Conservation (phyloP, 768 basidiomycete genomes). For the Lentinula sp. region DNA sequence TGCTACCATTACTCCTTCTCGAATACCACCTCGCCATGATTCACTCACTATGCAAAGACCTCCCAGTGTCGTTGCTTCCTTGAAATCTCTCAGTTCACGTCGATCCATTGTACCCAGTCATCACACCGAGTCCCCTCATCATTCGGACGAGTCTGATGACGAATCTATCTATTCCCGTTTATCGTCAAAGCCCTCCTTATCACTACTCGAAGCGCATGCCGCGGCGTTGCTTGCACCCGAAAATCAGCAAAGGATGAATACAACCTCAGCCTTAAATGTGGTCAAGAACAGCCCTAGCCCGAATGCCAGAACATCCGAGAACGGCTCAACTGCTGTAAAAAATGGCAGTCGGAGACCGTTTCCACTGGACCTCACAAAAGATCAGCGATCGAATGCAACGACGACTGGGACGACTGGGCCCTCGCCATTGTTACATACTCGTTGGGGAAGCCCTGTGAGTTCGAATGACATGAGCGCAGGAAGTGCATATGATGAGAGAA, state of each 20-base stretch:
- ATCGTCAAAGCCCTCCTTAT: constrained; percentile 1
- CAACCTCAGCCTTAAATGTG: constrained; percentile 4
- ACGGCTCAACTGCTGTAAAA: background rate
- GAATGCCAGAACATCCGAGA: background rate
- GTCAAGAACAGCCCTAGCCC: background rate
- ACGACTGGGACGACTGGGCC: constrained; percentile 5
- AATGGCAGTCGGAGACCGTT: background rate
- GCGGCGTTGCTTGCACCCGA: background rate
- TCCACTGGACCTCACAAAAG: constrained; percentile 2
- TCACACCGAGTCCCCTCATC: background rate
- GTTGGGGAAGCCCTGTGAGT: constrained; percentile 28
- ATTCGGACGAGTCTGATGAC: constrained; percentile 3
- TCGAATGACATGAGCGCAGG: constrained; percentile 12
- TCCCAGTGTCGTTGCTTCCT: background rate
- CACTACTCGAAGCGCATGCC: constrained; percentile 1
- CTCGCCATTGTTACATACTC: constrained; percentile 33
- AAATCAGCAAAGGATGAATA: background rate
- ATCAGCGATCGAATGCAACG: background rate
- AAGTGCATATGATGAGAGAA: background rate
- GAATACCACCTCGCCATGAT: constrained; percentile 2
- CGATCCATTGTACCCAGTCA: background rate
- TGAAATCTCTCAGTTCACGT: background rate
- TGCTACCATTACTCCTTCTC: constrained; percentile 1
- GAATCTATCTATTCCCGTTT: constrained; percentile 4
- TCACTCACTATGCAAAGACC: constrained; percentile 6